Conservation (phyloP, 768 basidiomycete genomes). For the Leccinum rimulosum region DNA sequence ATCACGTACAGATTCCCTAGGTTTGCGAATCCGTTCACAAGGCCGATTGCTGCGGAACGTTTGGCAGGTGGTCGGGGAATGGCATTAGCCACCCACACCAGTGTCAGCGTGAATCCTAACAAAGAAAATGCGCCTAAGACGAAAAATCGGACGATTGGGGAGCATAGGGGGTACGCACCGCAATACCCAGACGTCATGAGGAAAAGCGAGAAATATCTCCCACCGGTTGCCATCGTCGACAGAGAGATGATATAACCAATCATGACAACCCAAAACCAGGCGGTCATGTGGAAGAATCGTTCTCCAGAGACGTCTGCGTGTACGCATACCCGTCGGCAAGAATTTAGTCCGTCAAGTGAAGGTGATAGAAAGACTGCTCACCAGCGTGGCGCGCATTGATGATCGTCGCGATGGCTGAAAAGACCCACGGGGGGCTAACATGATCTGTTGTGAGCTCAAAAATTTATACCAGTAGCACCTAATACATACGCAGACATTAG, state of each 20-base stretch:
- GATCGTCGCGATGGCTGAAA: conserved; percentile 47
- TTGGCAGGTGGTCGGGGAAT: conserved; percentile 57
- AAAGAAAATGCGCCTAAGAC: neutral
- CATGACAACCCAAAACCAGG: conserved; percentile 58
- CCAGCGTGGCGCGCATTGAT: conserved; percentile 58
- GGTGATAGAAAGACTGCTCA: conserved; percentile 5
- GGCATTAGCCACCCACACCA: conserved; percentile 63
- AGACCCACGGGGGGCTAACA: conserved; percentile 61
- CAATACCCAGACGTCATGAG: conserved; percentile 58
- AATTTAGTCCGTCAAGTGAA: neutral
- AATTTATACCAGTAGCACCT: neutral
- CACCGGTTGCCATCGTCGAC: conserved; percentile 47
- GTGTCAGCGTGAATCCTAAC: conserved; percentile 41
- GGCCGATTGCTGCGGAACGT: conserved; percentile 53
- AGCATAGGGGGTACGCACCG: conserved; percentile 26
- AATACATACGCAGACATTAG: conserved; percentile 54
- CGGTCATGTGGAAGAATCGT: conserved; percentile 59
- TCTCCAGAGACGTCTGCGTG: conserved; percentile 55
- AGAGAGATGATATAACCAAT: conserved; percentile 59
- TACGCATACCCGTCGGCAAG: neutral
- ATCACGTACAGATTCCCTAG: conserved; percentile 54
- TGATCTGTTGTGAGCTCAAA: neutral
- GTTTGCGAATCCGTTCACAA: conserved; percentile 62
- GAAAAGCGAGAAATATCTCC: conserved; percentile 60
- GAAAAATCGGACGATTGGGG: neutral